Conservation (phyloP, 2,329 filamentous ascomycete genomes). For the Cordyceps cicadae region DNA sequence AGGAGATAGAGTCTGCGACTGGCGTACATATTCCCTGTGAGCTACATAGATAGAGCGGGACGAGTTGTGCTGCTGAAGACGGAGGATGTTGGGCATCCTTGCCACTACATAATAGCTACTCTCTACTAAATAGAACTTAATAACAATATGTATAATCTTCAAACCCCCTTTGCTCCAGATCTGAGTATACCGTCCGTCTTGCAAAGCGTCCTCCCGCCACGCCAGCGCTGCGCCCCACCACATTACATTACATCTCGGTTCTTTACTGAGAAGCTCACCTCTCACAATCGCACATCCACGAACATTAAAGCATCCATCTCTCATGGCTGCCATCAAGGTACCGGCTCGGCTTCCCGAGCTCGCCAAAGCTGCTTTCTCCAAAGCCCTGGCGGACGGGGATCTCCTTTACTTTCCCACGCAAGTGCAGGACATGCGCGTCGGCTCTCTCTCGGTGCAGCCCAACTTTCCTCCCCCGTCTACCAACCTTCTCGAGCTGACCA, state of each 20-base stretch:
- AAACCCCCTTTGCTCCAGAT: too few relatives aligned
- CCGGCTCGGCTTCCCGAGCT: slow-evolving; percentile 43
- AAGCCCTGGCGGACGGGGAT: slow-evolving; percentile 39
- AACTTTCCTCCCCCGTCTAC: not conserved
- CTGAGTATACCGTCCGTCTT: too few relatives aligned
- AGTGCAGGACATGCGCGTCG: slow-evolving; percentile 38
- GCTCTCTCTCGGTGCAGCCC: slow-evolving; percentile 36
- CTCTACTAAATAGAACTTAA: too few relatives aligned
- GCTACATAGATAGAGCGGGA: too few relatives aligned
- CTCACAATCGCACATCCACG: not conserved
- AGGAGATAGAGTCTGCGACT: not conserved
- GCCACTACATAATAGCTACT: too few relatives aligned
- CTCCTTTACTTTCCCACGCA: slow-evolving; percentile 48
- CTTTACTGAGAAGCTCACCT: not conserved
- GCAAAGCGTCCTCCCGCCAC: too few relatives aligned
- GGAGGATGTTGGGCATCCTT: too few relatives aligned
- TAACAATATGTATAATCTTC: too few relatives aligned
- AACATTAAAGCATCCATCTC: not conserved
- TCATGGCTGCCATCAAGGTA: slow-evolving; percentile 32
- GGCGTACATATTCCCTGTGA: not conserved
- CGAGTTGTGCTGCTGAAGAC: too few relatives aligned
- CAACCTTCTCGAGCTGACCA: not conserved
- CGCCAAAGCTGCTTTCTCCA: slow-evolving; percentile 40
- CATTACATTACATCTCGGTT: too few relatives aligned
- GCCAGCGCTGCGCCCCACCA: too few relatives aligned